Conservation (phyloP, 2,329 filamentous ascomycete species). For the Parascedosporium putredinis region DNA sequence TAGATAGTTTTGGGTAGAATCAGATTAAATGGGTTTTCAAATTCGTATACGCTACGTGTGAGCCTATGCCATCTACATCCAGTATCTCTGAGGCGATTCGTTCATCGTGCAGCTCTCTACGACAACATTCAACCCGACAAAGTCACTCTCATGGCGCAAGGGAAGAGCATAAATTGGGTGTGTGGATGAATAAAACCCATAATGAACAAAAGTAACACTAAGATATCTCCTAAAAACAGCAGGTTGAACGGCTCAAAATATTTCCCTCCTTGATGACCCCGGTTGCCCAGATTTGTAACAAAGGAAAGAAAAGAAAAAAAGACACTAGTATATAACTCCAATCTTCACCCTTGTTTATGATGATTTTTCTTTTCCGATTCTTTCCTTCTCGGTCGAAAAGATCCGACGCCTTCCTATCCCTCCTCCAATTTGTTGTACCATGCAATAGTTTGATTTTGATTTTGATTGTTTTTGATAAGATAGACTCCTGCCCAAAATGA, state of each 20-base stretch:
- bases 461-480: background rate
- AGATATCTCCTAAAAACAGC: constrained; percentile 7
- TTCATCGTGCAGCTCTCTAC: too few species aligned
- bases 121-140: too few species aligned
- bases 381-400: background rate
- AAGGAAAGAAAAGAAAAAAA: background rate
- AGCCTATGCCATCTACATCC: too few species aligned
- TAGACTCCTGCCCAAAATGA: background rate
- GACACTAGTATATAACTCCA: background rate
- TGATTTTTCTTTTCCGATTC: background rate
- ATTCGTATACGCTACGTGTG: too few species aligned
- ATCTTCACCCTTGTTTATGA: too few species aligned
- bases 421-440: background rate
- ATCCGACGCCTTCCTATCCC: background rate
- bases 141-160: too few species aligned
- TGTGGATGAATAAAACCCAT: too few species aligned
- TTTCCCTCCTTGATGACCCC: background rate
- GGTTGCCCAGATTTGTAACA: constrained; percentile 2
- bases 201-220: constrained; percentile 4
- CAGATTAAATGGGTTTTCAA: background rate
- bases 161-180: background rate
- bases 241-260: constrained; percentile 8
- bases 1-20: background rate
- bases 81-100: too few species aligned
- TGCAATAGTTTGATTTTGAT: constrained; percentile 1